Evolutionary conservation across 2,329 filamentous ascomycete genomes (phyloP), one percentile per base, ranked within the genome.

Genomic region (Aaosphaeria pasadenensis): DNA sequence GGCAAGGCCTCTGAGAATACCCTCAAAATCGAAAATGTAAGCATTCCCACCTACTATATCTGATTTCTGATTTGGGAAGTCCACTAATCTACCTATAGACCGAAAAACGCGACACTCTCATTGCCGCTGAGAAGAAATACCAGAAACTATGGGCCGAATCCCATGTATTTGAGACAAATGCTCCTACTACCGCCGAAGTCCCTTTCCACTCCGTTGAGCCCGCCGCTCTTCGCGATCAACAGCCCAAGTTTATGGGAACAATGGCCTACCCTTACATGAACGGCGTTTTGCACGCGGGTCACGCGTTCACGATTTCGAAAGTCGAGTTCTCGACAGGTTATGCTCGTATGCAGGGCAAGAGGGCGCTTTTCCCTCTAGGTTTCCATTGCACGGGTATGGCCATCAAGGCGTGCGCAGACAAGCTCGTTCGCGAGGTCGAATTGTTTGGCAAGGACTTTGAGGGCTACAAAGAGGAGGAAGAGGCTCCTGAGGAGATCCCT

Each of bases 361-460:
- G 87, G 45, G 80, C 86, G 48, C 78, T 97, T 45, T 96, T 94
- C 70, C 94, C 94, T 48, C 86, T 94, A 65, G 94, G 92, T 31
- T 99, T 91, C 77, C 94, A 99, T 78, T 90, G 88, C 74, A 97
- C 92, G 0, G 94, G 94, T 61, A 95, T 99, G 87, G 63, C 67
- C 6, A 99, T 99, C 78, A 96, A 96, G 74, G 91, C 94, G 5
- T 95, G 89, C 64, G 91, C 94, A 46, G 92, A 99, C 77, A 97
- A 97, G 78, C 83, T 99, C 41, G 84, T 87, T 50, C 85, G 89
- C 53, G 94, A 99, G 74, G 86, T 97, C 48, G 84, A 89, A 72
- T 78, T 87, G 74, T 99, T 97, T 64, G 94, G 94, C 24, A 75
- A 87, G 66, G 85, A 91, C 63, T 97, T 97, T 54, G 86, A 91